phyloP scores from a whole-genome alignment of 345 rosid genomes.

The Angophora floribunda region DNA sequence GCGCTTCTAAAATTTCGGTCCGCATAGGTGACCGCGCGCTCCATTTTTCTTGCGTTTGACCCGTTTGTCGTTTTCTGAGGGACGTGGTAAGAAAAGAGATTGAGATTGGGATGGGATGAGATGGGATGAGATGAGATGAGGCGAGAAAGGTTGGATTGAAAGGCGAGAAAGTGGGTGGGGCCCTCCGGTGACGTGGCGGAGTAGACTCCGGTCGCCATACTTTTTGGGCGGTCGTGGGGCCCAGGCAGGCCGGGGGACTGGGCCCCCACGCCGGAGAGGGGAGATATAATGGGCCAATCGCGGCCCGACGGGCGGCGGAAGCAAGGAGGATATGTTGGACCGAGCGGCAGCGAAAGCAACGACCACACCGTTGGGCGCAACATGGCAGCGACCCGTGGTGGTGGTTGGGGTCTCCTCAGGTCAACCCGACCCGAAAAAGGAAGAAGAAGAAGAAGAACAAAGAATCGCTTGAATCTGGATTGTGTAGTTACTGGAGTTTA shows the following conservation, averaged over 20 bases:
- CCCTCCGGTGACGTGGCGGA: background rate
- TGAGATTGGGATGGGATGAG: background rate
- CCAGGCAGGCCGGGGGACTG: background rate
- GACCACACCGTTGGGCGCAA: background rate
- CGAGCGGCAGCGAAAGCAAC: background rate
- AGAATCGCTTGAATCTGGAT: background rate
- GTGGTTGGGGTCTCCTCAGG: background rate
- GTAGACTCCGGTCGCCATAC: background rate
- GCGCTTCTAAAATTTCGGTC: too few species aligned
- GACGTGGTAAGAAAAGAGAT: background rate
- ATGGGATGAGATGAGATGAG: background rate
- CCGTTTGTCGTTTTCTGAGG: background rate
- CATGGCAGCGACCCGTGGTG: background rate
- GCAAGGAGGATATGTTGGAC: constrained; percentile 1
- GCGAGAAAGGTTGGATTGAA: background rate
- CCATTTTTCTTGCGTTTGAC: background rate
- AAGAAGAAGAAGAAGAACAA: too few species aligned
- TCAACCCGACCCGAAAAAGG: background rate
- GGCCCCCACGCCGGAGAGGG: background rate
- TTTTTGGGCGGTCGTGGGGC: constrained; percentile 18
- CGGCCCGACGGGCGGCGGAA: background rate
- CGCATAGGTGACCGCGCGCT: too few species aligned
- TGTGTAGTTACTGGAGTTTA: background rate
- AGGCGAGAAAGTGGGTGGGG: background rate
- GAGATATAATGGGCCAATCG: background rate